Conservation (phyloP, 2,329 filamentous ascomycete genomes). For the Pezicula radicicola region DNA sequence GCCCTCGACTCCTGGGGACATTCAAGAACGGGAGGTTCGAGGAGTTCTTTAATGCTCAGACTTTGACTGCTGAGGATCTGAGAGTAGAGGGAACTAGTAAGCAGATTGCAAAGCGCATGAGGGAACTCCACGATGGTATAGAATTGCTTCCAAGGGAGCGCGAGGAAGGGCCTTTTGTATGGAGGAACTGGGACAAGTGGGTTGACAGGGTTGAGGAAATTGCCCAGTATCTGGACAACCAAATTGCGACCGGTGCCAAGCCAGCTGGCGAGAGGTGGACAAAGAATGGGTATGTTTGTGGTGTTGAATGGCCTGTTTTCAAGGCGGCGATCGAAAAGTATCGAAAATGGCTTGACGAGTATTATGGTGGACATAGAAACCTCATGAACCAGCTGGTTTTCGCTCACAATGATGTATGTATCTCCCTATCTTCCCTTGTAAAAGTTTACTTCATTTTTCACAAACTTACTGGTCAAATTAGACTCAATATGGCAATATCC, state of each 20-base stretch:
- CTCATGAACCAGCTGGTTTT: slow-evolving; percentile 80
- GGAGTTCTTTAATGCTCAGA: slow-evolving; percentile 83
- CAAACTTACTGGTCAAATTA: slow-evolving; percentile 32
- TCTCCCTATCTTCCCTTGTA: not conserved
- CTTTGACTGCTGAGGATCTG: slow-evolving; percentile 74
- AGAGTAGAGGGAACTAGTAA: slow-evolving; percentile 79
- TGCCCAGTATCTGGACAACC: slow-evolving; percentile 49
- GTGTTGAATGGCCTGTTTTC: slow-evolving; percentile 80
- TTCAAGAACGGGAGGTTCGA: slow-evolving; percentile 96
- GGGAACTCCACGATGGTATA: slow-evolving; percentile 91
- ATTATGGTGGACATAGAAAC: slow-evolving; percentile 64
- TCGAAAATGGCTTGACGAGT: slow-evolving; percentile 66
- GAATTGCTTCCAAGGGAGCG: slow-evolving; percentile 78
- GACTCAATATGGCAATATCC: slow-evolving; percentile 98
- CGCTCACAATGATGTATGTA: slow-evolving; percentile 90
- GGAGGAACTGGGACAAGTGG: slow-evolving; percentile 84
- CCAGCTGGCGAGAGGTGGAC: slow-evolving; percentile 54
- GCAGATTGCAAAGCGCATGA: slow-evolving; percentile 96
- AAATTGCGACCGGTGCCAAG: slow-evolving; percentile 44
- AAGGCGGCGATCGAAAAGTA: slow-evolving; percentile 73
- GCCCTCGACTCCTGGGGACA: slow-evolving; percentile 84
- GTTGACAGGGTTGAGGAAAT: slow-evolving; percentile 54
- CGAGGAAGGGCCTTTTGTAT: slow-evolving; percentile 76
- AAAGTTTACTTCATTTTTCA: not conserved
- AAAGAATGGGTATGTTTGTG: slow-evolving; percentile 72